Evolutionary conservation across 2,329 filamentous ascomycete genomes (phyloP), one percentile per base, ranked within the genome.

Genomic region (Alternaria angustiovoidea): DNA sequence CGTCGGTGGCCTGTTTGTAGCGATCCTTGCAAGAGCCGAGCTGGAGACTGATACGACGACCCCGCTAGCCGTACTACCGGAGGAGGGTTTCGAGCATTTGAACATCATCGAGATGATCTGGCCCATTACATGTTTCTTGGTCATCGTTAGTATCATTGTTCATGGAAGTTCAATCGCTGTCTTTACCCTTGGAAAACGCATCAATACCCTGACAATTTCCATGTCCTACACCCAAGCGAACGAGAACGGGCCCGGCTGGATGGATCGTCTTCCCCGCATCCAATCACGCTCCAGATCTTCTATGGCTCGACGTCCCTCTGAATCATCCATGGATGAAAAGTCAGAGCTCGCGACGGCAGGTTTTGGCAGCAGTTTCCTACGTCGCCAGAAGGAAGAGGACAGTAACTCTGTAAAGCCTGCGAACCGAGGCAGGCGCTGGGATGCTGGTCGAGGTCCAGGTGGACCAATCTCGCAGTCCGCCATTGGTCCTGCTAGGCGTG

Each of bases 121-220:
- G 95, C 95, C 95, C 0, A 94, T 99, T 59, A 92, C 92, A 0
- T 93, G 92, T 0, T 99, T 99, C 79, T 83, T 99, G 72, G 94
- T 99, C 62, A 92, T 99, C 54, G 86, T 91, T 4, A 99, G 95
- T 12, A 99, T 99, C 71, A 81, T 98, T 38, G 92, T 99, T 1
- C 95, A 99, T 73, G 95, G 95, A 22, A 98, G 95, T n/a, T 98
- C 95, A 0, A 91, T 99, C 69, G 95, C 95, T 5, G 95, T 99
- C 8, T 99, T 99, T 72, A 98, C 95, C 0, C 87, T 99, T 1
- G 95, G 95, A 71, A 99, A 98, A 80, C 94, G 92, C 62, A 99
- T 99, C 86, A 98, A 98, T 81, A 98, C 95, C 0, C 81, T 99
- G 67, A 94, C 92, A 1, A 85, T 99, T 62, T 97, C 95, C 56